Evolutionary conservation across 805 yeast genomes (phyloP), one percentile per base, ranked within the genome.

Genomic region (Lipomyces chichibuensis): DNA sequence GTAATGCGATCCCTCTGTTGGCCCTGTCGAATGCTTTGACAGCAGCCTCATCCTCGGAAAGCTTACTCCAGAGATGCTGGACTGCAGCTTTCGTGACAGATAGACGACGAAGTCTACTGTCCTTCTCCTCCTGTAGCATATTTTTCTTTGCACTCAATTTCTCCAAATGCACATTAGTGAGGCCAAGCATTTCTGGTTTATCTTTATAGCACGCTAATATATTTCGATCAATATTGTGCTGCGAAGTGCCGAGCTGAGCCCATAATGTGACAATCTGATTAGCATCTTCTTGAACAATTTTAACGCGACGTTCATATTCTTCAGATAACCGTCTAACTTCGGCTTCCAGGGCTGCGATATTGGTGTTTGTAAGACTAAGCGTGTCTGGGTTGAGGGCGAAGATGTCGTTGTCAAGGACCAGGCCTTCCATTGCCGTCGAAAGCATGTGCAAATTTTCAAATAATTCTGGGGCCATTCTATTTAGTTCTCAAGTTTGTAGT

Each of bases 21-120:
- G 72, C 60, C 0, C 68, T 64, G 20, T 77, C 73, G 70, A 89
- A 88, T 0, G 74, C 72, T 9, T 77, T 77, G n/a, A 80, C 74
- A 62, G 80, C 78, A 0, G 78, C 75, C 7, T 77, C 70, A 35
- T 82, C 82, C 68, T 87, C 86, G 14, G 83, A 83, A 6, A 89
- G 78, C 71, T 84, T 86, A 1, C 71, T 74, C 92, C 93, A 89
- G 39, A 89, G 77, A 6, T 73, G 72, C 14, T 76, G 72, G 72
- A 91, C 87, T 20, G 82, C 80, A 14, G 69, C 51, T 1, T 74
- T 66, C 6, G 79, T 67, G 39, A 79, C 76, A 9, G 77, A 65
- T 14, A 82, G 78, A 71, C 70, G 58, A 8, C 69, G 70, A 23
- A 25, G 65, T 49, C 74, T 73, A 64, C 74, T 77, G 71, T 80